These are phyloP conservation scores for Asterophora lycoperdoides DNA, from an alignment of 768 basidiomycete genomes.

Conservation along the genomic window DNA sequence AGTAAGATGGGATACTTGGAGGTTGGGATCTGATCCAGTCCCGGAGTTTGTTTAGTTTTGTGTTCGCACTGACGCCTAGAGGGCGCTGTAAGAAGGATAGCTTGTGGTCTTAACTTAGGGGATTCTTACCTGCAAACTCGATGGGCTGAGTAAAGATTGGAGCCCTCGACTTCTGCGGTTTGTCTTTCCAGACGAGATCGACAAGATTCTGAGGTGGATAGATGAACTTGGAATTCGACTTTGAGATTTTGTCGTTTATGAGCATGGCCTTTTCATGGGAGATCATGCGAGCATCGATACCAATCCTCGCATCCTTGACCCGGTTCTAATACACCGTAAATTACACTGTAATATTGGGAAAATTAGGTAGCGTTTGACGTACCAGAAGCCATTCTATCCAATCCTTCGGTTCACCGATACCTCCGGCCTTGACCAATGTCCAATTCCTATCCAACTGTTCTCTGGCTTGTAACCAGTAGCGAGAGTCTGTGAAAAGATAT, in stretches of 20 bases:
- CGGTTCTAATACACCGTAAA: constrained; percentile 26
- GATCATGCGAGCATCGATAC: constrained; percentile 82
- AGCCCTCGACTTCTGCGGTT: constrained; percentile 64
- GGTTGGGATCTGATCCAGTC: constrained; percentile 65
- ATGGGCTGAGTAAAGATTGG: constrained; percentile 63
- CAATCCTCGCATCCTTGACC: constrained; percentile 51
- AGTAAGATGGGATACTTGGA: constrained; percentile 56
- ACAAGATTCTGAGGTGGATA: constrained; percentile 83
- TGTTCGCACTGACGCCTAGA: constrained; percentile 52
- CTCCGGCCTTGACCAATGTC: constrained; percentile 59
- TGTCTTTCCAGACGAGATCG: constrained; percentile 77
- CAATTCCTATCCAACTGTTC: constrained; percentile 71
- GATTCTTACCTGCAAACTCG: constrained; percentile 59
- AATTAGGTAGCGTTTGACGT: neutral
- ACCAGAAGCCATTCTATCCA: constrained; percentile 82
- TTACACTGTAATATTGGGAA: neutral
- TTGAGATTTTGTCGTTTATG: constrained; percentile 51
- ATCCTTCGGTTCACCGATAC: constrained; percentile 50
- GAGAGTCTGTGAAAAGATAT: constrained; percentile 74
- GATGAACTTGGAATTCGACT: constrained; percentile 59
- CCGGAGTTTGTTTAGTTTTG: constrained; percentile 69
- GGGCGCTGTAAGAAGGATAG: neutral
- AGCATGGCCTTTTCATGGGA: constrained; percentile 65
- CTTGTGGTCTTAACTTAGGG: neutral
- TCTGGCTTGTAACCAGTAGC: constrained; percentile 79